Evolutionary conservation across 169 alveolate species (phyloP).

Genomic region (Blepharisma undulans): DNA sequence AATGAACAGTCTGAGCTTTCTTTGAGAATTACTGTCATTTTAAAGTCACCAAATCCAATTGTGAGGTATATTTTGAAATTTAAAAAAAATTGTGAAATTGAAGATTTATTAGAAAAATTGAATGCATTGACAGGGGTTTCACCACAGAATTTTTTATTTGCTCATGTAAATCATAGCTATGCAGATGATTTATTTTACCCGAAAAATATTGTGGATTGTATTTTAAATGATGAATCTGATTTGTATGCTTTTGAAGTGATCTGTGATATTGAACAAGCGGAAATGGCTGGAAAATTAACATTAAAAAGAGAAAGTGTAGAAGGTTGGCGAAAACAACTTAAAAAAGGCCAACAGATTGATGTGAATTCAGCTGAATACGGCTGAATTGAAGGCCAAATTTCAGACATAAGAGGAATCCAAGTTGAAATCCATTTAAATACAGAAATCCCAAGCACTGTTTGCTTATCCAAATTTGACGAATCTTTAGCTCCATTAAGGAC

Average conservation of each 20-base stretch:
- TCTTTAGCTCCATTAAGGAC: not conserved
- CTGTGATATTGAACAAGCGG: not conserved
- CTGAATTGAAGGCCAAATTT: not conserved
- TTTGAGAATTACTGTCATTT: not conserved
- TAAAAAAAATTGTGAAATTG: not conserved
- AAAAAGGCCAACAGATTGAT: not conserved
- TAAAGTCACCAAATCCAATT: not conserved
- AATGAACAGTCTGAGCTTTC: not conserved
- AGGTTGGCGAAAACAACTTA: not conserved
- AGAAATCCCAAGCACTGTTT: not conserved
- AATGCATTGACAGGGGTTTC: not conserved
- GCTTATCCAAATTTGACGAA: not conserved
- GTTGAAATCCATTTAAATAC: not conserved
- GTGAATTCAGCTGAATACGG: not conserved
- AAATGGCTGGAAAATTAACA: not conserved
- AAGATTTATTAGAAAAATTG: not conserved
- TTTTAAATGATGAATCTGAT: not conserved
- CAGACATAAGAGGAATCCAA: not conserved
- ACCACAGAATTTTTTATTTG: not conserved
- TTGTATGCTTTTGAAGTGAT: slow-evolving; percentile 13
- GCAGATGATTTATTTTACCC: not conserved
- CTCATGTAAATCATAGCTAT: not conserved
- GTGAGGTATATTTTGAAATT: not conserved
- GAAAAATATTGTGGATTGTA: not conserved
- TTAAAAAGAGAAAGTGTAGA: not conserved